Base-by-base conservation (phyloP, 202 grass and related monocot species). In the Cymbopogon flexuosus region DNA sequence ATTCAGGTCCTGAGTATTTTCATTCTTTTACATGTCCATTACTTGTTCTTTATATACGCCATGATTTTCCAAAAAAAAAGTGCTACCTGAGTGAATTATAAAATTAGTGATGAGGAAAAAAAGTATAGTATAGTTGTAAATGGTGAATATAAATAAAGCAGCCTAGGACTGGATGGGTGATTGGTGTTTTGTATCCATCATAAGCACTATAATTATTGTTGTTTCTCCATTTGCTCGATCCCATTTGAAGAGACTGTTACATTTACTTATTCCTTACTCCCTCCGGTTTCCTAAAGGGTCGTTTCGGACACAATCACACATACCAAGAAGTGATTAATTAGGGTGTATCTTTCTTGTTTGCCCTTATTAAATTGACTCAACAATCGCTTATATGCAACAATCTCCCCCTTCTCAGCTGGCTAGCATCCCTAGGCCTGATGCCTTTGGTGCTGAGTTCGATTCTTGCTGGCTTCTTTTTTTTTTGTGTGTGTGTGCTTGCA, bases 1-100 rank as follows among this genome's bases (percentile, higher is more conserved):
- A 86, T 98, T 78, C 88, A 93, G 92, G 95, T 95, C 57, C 59
- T 14, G 6, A 69, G 1, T 27, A 19, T 65, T 62, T 62, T 33
- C 68, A n/a, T 69, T 70, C 16, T 61, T 67, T 54, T 73, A 19
- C 61, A 57, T 4, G 1, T 21, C 35, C 61, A 51, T 33, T 81
- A 66, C 59, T 42, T 85, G 22, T 72, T 30, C 0, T 82, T 68
- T 70, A 45, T 82, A 62, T 69, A 57, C 73, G 12, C 22, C 33
- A 57, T 85, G 14, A 41, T 67, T 58, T 58, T 2, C 70, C 76
- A 2, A 10, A 41, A 4, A 8, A 54, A 51, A 16, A 47, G 19
- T 5, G 10, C 58, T 8, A 75, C 18, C 57, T 58, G 57, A 1
- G 1, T 7, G 5, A 43, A 47, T 42, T 59, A 9, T 85, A 60